Base-by-base conservation (phyloP, 2,329 filamentous ascomycete species). In the Aspergillus pseudoterreus region DNA sequence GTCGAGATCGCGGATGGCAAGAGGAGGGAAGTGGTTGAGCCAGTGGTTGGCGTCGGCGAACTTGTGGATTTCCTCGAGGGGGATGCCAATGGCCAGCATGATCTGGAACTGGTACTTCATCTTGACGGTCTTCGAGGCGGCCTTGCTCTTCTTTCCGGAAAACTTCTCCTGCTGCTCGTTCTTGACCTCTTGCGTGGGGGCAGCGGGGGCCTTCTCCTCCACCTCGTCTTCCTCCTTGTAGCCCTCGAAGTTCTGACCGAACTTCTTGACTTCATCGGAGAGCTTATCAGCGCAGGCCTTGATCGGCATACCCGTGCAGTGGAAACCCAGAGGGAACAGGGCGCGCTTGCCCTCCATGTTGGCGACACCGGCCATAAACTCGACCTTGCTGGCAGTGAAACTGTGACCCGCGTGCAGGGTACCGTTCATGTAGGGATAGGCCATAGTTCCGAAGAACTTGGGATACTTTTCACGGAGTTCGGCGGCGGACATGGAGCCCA, bases 221-320 rank as follows among this genome's bases (percentile, higher is more conserved):
- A 79, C 78, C 35, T 79, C 80, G 27, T 77, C 72, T 10, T 87
- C 83, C 50, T 84, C 82, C 49, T 82, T 79, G 72, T 90, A 95
- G 43, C 81, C 78, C 65, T 92, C 86, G 57, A 97, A 97, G 65
- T 91, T 85, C 67, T 87, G 76, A 19, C 94, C 94, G 65, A 97
- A 99, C 75, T 87, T 79, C 73, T 89, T 84, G 51, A 97, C 86
- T 75, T 99, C 94, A 56, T 90, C 85, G 53, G 87, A 84, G 43
- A 99, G 83, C 79, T 97, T 97, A 78, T 99, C 92, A 49, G 94
- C 91, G 65, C 90, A 95, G 5, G 94, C 92, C 75, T 96, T 96
- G 78, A 99, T 99, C 43, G 92, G 91, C 87, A 99, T 95, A 63
- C 94, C 94, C 0, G 92, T 97, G 75, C 88, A 90, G 78, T 99